Evolutionary conservation across 192 early-diverging fungal species (phyloP), one percentile per base, ranked within the genome.

Genomic region (Neocallimastix lanati): DNA sequence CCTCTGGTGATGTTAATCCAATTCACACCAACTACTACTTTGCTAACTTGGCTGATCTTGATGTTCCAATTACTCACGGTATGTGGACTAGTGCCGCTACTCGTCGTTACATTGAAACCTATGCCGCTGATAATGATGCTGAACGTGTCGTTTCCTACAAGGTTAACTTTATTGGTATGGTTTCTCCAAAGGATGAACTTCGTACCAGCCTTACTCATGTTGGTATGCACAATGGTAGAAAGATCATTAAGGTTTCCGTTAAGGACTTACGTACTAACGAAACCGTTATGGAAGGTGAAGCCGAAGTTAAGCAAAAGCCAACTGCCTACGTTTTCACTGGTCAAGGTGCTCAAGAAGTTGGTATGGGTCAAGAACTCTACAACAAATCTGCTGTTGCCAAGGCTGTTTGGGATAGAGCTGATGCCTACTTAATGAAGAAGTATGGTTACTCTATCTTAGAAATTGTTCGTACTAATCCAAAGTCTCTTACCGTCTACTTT

Each of bases 31-130:
- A 95, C 90, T 89, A 91, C 77, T 96, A 94, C 91, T 96, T 98
- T 90, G 92, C 95, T 82, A 93, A 94, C 80, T 85, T 95, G 27
- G 94, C 95, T 29, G 87, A 90, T 77, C 91, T 98, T 76, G 94
- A 95, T 30, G 94, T 93, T 78, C 94, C 96, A 36, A 98, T 98
- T 81, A 95, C 95, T 33, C 96, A 98, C 86, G 96, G 96, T 78
- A 98, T 98, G 96, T 98, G 95, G 95, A 98, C 95, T 77, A 92
- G 90, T 81, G 96, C 96, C 12, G 91, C 94, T 27, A 94, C 95
- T 76, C 92, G 96, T 82, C 94, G 94, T 90, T 96, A 95, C 86
- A 93, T 98, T 77, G 96, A 98, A 84, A 92, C 94, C 79, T 94
- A 93, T 83, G 96, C 95, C 80, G 96, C 96, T 50, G 93, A 96